These are phyloP conservation scores for Trametes polyzona DNA, from an alignment of 1,284 basidiomycete genomes.

Conservation along the genomic window DNA sequence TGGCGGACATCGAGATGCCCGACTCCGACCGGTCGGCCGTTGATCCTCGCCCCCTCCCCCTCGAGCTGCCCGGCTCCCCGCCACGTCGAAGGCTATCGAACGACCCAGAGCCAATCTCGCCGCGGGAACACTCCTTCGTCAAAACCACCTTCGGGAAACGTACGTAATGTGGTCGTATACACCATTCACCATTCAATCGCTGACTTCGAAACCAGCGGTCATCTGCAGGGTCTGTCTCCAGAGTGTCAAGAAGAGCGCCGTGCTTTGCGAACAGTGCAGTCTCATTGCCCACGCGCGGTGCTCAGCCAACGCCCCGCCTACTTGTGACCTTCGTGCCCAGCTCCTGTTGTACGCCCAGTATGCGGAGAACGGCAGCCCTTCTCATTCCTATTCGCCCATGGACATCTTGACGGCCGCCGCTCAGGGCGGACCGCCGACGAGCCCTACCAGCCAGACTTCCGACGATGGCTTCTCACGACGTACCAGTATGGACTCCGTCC, in stretches of 20 bases:
- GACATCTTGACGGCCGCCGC: conserved; percentile 47
- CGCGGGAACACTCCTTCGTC: conserved; percentile 82
- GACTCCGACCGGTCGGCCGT: conserved; percentile 46
- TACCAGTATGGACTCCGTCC: conserved; percentile 54
- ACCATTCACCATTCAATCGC: conserved; percentile 17
- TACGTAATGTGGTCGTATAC: conserved; percentile 44
- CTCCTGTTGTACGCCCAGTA: conserved; percentile 73
- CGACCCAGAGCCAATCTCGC: conserved; percentile 51
- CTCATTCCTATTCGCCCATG: conserved; percentile 54
- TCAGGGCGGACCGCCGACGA: conserved; percentile 40
- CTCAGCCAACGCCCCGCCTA: conserved; percentile 70
- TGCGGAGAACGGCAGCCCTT: conserved; percentile 63
- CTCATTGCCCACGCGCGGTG: conserved; percentile 88
- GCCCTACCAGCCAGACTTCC: conserved; percentile 53
- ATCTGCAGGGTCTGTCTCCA: conserved; percentile 83
- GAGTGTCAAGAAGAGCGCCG: conserved; percentile 84
- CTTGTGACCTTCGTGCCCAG: conserved; percentile 84
- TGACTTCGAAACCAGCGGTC: conserved; percentile 62
- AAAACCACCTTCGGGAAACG: conserved; percentile 93
- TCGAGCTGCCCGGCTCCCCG: conserved; percentile 30
- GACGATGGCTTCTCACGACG: conserved; percentile 53
- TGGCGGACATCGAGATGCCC: conserved; percentile 53
- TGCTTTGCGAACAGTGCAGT: conserved; percentile 89
- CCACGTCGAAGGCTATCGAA: conserved; percentile 42
- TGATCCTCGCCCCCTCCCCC: conserved; percentile 36